A percentile compares a stretch with the other conserved stretches of the same genome.
Conservation (phyloP, 495 filamentous ascomycete species). For the Immersiella caudata region DNA sequence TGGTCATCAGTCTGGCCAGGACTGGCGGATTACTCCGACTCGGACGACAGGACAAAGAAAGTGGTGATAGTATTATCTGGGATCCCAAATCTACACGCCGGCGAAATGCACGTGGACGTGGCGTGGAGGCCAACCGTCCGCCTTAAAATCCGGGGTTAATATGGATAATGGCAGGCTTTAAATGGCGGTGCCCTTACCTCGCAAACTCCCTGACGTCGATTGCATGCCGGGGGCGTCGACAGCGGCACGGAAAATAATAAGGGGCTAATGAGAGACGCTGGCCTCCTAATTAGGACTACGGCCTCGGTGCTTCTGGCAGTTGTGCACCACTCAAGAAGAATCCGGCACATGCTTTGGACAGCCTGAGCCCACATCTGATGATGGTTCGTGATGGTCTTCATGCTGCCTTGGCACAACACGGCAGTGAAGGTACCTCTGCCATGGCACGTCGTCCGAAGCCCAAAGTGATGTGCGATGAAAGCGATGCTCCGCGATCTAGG, state of each 20-base stretch:
- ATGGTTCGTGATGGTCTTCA: not conserved
- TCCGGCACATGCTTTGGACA: not conserved
- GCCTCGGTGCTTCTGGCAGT: constrained; percentile 5
- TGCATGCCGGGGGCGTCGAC: constrained; percentile 1
- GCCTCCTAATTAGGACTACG: constrained; percentile 25
- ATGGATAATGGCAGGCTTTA: constrained; percentile 41
- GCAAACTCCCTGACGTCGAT: constrained; percentile 5
- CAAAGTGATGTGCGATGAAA: not conserved
- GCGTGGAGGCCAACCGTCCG: constrained; percentile 34
- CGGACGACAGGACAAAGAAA: no score
- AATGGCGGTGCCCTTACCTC: not conserved
- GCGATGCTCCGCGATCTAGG: not conserved
- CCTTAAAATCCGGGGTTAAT: constrained; percentile 45
- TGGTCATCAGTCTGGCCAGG: not conserved
- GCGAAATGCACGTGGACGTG: constrained; percentile 28
- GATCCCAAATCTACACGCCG: not conserved
- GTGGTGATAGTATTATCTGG: no score
- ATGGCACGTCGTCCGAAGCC: not conserved
- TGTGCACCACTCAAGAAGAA: not conserved
- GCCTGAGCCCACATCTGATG: not conserved
- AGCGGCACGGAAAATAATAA: constrained; percentile 18
- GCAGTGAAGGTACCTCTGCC: not conserved
- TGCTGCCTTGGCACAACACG: not conserved
- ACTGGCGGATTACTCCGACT: not conserved
- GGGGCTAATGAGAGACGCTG: constrained; percentile 16